Base-by-base conservation (phyloP, 129 eudicot genomes). In the Gnaphalium uliginosum region DNA sequence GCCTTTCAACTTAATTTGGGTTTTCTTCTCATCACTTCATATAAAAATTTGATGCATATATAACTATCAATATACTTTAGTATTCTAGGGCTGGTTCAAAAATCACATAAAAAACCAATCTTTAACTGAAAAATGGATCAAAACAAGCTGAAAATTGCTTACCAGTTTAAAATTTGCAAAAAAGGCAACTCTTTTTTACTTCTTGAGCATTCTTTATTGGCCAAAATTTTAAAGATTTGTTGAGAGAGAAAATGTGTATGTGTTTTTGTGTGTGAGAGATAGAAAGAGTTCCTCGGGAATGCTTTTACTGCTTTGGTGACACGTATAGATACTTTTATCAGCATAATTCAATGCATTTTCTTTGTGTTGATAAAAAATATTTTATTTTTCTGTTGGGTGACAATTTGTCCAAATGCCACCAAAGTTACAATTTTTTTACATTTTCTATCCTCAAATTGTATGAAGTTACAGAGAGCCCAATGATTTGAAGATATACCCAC, bases 251-350 rank as follows among this genome's bases (percentile, higher is more conserved):
- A 78, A 30, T 22, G 10, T 37, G 18, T 21, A 14, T 22, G 69
- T 59, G 37, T 33, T 2, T 33, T 48, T 14, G 77, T 23, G 59
- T 15, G 77, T 0, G 69, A 3, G 53, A 72, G 76, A 64, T 68
- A 66, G 81, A 76, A 50, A 66, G 69, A 46, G 41, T 59, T 56
- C 70, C 83, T 77, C 80, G 83, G 83, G 78, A 83, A 82, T 83
- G 84, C 81, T 50, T 48, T 39, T 69, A 79, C 83, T 81, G 81
- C 70, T 76, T 50, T 58, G 66, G 65, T 61, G 97, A 88, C 97
- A 86, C 94, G 97, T 91, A 83, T 81, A 66, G 86, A 27, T 68
- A 76, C 85, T 86, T 82, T 83, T 91, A 84, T 86, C 84, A 84
- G 79, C 85, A 82, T 53, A 82, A 87, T 84, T 87, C 88, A 86